phyloP scores from a whole-genome alignment of 805 yeast species.

The Starmerella riodocensis region DNA sequence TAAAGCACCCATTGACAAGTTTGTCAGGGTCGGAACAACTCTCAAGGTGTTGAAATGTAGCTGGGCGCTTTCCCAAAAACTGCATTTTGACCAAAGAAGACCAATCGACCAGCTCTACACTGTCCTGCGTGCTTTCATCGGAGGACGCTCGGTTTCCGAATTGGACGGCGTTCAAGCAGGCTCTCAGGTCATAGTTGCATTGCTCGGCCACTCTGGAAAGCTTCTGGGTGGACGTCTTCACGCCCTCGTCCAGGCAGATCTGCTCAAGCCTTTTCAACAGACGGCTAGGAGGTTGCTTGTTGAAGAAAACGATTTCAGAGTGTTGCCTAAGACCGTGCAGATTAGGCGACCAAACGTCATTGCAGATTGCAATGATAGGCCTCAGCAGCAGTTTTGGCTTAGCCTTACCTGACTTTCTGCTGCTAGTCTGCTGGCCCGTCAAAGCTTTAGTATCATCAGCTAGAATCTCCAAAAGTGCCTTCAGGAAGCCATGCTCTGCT shows the following conservation, averaged over 20 bases:
- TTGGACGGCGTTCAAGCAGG: slow-evolving; percentile 72
- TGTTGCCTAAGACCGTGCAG: slow-evolving; percentile 60
- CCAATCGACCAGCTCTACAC: slow-evolving; percentile 25
- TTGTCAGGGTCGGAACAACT: slow-evolving; percentile 44
- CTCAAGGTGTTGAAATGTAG: slow-evolving; percentile 35
- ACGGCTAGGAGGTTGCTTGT: slow-evolving; percentile 40
- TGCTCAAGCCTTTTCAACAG: slow-evolving; percentile 37
- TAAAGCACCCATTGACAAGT: slow-evolving; percentile 55
- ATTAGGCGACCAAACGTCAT: slow-evolving; percentile 65
- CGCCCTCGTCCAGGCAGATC: slow-evolving; percentile 43
- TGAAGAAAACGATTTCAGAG: slow-evolving; percentile 59
- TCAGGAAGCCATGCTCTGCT: slow-evolving; percentile 39
- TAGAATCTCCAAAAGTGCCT: slow-evolving; percentile 15
- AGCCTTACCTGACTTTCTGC: background rate
- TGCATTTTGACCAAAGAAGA: slow-evolving; percentile 46
- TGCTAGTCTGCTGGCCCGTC: background rate
- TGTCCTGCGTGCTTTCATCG: background rate
- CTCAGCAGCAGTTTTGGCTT: slow-evolving; percentile 34
- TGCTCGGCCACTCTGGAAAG: slow-evolving; percentile 54
- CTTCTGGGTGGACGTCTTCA: slow-evolving; percentile 36
- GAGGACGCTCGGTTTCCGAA: slow-evolving; percentile 31
- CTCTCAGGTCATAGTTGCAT: slow-evolving; percentile 73
- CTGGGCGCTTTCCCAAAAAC: slow-evolving; percentile 44
- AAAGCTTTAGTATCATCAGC: slow-evolving; percentile 10
- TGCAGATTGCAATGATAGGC: slow-evolving; percentile 87